Base-by-base conservation (phyloP, 441 rosid genomes). In the Jatropha multifida region DNA sequence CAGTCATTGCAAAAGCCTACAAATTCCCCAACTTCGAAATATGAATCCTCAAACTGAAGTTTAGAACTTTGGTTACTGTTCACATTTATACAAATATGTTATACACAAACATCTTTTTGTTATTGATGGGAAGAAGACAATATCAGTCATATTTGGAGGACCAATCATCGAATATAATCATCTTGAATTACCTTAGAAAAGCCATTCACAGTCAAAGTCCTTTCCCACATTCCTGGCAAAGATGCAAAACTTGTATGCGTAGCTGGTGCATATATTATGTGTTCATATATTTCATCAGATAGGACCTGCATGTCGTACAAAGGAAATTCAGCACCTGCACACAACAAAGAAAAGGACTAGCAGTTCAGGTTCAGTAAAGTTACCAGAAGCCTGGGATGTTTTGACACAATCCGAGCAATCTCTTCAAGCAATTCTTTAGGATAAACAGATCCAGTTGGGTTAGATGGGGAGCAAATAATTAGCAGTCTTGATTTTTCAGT, bases 1-100 rank as follows among this genome's bases (percentile, higher is more conserved):
- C 98, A 82, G 99, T 96, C 99, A 96, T 96, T 60, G 99, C 99
- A 73, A 91, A 96, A 69, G 99, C 97, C 99, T 96, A 68, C 18
- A 86, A 77, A 81, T 44, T 11, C 77, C 59, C 79, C 54, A 68
- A 0, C 38, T 64, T 74, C 54, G n/a, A 76, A 17, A 58, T 17
- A 66, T 81, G 49, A 77, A 74, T 58, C 72, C 41, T 58, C 40
- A 62, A 40, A 42, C 38, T 26, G 0, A 48, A 72, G 23, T 7
- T 8, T n/a, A 20, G 48, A 73, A 18, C 54, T 10, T 20, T 10
- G 42, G 49, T 51, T 59, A 17, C 41, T 37, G 65, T 20, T 60
- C 23, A 69, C 58, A 74, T 59, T 66, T 67, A 68, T 18, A 68
- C 27, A 60, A 71, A 67, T 14, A 37, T 55, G 41, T 40, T 62